Percentiles rank a stretch among this genome's conserved stretches.
Conservation (phyloP, 23 red algal genomes). For the Gracilaria gracilis region DNA sequence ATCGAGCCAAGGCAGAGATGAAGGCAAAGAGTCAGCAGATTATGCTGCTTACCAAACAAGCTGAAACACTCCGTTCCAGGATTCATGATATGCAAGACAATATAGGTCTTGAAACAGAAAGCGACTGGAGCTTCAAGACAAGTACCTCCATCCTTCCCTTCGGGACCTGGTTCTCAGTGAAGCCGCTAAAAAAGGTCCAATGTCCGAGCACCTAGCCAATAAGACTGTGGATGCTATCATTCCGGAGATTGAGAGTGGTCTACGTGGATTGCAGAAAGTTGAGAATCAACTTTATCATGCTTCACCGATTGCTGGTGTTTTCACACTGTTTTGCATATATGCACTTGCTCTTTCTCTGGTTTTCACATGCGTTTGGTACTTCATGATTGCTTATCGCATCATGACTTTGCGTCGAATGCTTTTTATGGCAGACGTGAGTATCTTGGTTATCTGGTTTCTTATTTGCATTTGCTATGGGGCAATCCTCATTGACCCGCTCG, state of each 20-base stretch:
- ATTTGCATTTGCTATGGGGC: constrained; percentile 33
- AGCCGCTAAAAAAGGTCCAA: constrained; percentile 28
- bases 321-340: constrained; percentile 36
- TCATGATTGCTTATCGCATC: constrained; percentile 16
- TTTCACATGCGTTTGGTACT: constrained; percentile 12
- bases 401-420: constrained; percentile 61
- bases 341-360: constrained; percentile 44
- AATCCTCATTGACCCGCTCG: constrained; percentile 41
- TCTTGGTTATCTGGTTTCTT: constrained; percentile 50
- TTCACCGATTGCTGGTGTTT: constrained; percentile 12
- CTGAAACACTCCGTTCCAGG: constrained; percentile 45
- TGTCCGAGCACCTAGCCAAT: constrained; percentile 36
- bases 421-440: constrained; percentile 56
- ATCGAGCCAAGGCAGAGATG: constrained; percentile 67
- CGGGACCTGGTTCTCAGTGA: constrained; percentile 34
- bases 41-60: constrained; percentile 12
- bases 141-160: constrained; percentile 56
- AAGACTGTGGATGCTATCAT: constrained; percentile 54
- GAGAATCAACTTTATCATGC: constrained; percentile 32
- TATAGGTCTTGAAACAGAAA: constrained; percentile 31
- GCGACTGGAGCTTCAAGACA: constrained; percentile 33
- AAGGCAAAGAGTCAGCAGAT: constrained; percentile 60
- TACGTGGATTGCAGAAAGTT: background rate
- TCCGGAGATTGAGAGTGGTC: constrained; percentile 33
- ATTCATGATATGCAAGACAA: constrained; percentile 52